A percentile compares a stretch with the other conserved stretches of the same genome.
These are phyloP conservation scores for Flaveria sonorensis DNA, from an alignment of 129 eudicot genomes.

Conservation along the genomic window DNA sequence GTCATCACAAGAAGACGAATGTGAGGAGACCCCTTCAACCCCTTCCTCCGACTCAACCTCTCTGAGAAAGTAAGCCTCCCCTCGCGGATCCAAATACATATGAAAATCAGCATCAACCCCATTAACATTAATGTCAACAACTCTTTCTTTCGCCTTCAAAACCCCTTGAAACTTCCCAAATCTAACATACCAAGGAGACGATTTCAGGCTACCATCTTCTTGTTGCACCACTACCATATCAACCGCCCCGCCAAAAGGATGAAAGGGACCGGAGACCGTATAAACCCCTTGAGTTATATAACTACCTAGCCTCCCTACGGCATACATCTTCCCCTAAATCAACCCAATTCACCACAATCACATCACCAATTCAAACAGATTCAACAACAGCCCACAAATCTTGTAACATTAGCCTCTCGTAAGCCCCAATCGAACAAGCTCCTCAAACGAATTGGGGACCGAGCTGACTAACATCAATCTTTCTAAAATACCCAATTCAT, in stretches of 20 bases:
- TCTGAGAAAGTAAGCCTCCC: conserved; percentile 73
- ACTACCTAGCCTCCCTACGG: conserved; percentile 85
- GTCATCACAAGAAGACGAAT: conserved; percentile 61
- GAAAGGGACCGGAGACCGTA: conserved; percentile 82
- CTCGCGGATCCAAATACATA: conserved; percentile 83
- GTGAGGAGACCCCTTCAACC: conserved; percentile 28
- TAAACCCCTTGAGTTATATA: conserved; percentile 71
- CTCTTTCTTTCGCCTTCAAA: conserved; percentile 74
- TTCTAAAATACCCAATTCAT: conserved; percentile 32
- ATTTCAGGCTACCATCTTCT: conserved; percentile 77
- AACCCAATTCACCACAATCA: conserved; percentile 13
- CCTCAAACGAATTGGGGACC: conserved; percentile 21
- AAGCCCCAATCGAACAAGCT: conserved; percentile 21
- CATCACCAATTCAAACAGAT: conserved; percentile 23
- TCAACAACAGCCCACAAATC: conserved; percentile 15
- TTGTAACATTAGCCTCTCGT: background rate
- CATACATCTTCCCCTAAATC: conserved; percentile 50
- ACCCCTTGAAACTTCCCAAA: conserved; percentile 99
- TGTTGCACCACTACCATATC: conserved; percentile 93
- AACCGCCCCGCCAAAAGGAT: conserved; percentile 97
- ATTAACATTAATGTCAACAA: conserved; percentile 75
- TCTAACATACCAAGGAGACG: conserved; percentile 93
- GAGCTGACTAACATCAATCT: conserved; percentile 35
- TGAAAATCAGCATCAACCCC: conserved; percentile 77
- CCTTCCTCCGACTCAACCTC: conserved; percentile 70